These are phyloP conservation scores for Botryotinia calthae DNA, from an alignment of 2,329 filamentous ascomycete genomes.

Conservation along the genomic window DNA sequence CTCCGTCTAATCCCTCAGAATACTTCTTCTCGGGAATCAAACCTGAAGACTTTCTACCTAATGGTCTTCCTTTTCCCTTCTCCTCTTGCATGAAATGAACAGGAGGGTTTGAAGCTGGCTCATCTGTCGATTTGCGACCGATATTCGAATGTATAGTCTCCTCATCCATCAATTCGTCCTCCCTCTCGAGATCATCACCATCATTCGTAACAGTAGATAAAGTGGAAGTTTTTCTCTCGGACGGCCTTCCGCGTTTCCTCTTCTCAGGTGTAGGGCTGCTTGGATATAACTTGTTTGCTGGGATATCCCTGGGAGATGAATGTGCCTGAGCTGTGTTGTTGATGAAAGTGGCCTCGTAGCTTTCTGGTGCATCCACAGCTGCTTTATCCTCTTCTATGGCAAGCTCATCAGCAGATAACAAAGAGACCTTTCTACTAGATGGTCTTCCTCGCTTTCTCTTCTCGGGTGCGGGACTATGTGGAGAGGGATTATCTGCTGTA, in stretches of 20 bases:
- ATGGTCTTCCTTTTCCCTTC: not conserved
- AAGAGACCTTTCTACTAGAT: not conserved
- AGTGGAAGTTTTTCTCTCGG: not conserved
- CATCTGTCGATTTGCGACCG: not conserved
- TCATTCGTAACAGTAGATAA: not conserved
- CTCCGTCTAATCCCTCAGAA: not conserved
- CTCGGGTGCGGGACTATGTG: not conserved
- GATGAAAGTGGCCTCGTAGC: not conserved
- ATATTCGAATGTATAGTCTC: not conserved
- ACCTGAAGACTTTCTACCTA: not conserved
- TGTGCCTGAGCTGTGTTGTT: not conserved
- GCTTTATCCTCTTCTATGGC: not conserved
- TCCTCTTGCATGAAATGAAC: not conserved
- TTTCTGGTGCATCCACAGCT: not conserved
- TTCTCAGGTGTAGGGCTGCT: not conserved
- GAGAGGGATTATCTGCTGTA: not conserved
- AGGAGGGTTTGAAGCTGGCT: not conserved
- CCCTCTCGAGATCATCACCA: not conserved
- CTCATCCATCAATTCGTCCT: not conserved
- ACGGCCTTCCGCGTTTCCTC: not conserved
- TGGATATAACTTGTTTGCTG: not conserved
- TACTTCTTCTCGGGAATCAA: not conserved
- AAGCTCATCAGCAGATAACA: not conserved
- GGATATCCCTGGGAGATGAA: not conserved
- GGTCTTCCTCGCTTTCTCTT: not conserved